Conservation (phyloP, 345 rosid species). For the Triadica sebifera region DNA sequence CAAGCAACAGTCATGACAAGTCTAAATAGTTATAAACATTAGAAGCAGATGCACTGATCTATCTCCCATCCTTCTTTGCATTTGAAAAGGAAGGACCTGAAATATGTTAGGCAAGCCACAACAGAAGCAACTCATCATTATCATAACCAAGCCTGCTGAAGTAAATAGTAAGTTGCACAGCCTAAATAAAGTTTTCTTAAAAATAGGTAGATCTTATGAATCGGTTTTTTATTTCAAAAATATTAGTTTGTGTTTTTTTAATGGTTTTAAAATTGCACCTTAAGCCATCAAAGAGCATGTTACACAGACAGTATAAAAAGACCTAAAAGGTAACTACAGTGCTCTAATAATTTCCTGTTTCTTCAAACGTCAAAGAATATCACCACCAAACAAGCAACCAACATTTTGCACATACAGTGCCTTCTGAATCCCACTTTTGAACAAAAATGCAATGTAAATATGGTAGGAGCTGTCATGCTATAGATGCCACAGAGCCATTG, state of each 20-base stretch:
- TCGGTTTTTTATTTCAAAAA: neutral
- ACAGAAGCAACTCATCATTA: neutral
- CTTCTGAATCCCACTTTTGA: neutral
- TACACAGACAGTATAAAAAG: neutral
- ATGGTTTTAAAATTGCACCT: neutral
- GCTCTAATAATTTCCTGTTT: neutral
- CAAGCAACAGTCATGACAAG: constrained; percentile 15
- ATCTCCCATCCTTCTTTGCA: neutral
- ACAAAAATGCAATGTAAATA: neutral
- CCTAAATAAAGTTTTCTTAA: neutral
- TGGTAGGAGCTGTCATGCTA: neutral
- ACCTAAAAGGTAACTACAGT: constrained; percentile 7
- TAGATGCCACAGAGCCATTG: constrained; percentile 6
- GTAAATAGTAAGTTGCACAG: neutral
- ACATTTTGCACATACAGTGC: neutral
- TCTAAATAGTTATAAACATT: neutral
- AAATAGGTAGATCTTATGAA: neutral
- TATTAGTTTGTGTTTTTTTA: neutral
- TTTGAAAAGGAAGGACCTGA: neutral
- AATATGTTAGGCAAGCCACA: neutral
- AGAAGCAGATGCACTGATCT: neutral
- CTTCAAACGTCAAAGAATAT: neutral
- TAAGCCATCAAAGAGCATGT: neutral
- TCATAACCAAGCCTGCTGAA: neutral
- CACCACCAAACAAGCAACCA: neutral